Evolutionary conservation across 176 grass and related monocot species (phyloP), one percentile per base, ranked within the genome.

Genomic region (Oryza brachyantha): DNA sequence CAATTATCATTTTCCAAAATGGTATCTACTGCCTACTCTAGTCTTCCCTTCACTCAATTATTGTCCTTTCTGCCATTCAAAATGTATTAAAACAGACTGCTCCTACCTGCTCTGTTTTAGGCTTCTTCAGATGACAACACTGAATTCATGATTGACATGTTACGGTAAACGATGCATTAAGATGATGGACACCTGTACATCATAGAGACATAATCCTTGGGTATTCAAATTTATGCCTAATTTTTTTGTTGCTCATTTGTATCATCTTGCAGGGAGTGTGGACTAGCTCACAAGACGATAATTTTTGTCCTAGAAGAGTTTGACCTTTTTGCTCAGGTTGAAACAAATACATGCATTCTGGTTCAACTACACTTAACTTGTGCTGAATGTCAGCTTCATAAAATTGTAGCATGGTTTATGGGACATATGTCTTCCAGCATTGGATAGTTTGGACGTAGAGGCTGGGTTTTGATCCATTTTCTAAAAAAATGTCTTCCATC

Each of bases 61-160:
- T 34, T 75, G 11, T 54, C 36, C 1, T 40, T 70, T 74, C 57
- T 70, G 27, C 57, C n/a, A 73, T 55, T 27, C 19, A 61, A 74
- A 74, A 70, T 57, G 16, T 64, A 64, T 19, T 41, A 39, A 83
- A 78, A 61, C 40, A 72, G 66, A 11, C 22, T 70, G 19, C 31
- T 32, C 31, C 69, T 29, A 52, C 66, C 22, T 86, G 22, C 52
- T 86, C 34, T 79, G 70, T 36, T 74, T 55, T 86, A 98, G 95
- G 95, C 90, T 78, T 98, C 95, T 88, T 94, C 91, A 8, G 95
- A 98, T 83, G 95, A 94, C 74, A 98, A 98, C 64, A 90, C 81
- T 17, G 86, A 94, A 69, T 98, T 98, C 85, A 88, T 94, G 69
- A 89, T 94, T 80, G 92, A 94, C 76, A 94, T 94, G 78, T 70